Conservation (phyloP, 2,329 filamentous ascomycete species). For the Aspergillus aculeatus region DNA sequence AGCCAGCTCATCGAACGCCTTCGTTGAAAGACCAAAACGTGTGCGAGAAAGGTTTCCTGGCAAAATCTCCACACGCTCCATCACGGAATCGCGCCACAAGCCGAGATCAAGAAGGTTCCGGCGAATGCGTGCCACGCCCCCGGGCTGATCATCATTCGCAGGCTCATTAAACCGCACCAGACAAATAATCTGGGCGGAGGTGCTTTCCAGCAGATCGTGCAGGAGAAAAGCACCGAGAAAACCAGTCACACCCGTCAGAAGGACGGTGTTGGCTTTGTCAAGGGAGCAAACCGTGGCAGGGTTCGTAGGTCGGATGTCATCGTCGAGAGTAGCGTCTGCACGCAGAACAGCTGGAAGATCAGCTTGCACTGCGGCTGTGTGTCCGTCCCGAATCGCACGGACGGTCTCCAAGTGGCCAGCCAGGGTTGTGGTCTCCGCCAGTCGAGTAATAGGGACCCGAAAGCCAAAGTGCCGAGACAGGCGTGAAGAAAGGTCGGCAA, state of each 20-base stretch:
- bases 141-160: conserved; percentile 61
- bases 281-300: conserved; percentile 56
- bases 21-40: conserved; percentile 65
- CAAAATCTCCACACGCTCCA: conserved; percentile 74
- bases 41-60: conserved; percentile 70
- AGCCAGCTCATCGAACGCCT: conserved; percentile 65
- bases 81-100: conserved; percentile 72
- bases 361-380: conserved; percentile 71
- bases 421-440: conserved; percentile 70
- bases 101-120: conserved; percentile 76
- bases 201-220: conserved; percentile 65
- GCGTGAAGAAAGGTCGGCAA: conserved; percentile 73
- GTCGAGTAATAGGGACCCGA: conserved; percentile 66
- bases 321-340: conserved; percentile 65
- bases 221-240: conserved; percentile 75
- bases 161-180: conserved; percentile 72
- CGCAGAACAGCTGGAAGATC: conserved; percentile 69
- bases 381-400: conserved; percentile 67
- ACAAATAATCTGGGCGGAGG: conserved; percentile 68
- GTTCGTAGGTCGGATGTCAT: conserved; percentile 61
- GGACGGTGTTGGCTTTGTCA: conserved; percentile 65
- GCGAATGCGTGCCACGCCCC: conserved; percentile 69
- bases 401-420: conserved; percentile 71
- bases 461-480: conserved; percentile 70
- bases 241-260: conserved; percentile 73